A percentile compares a stretch with the other conserved stretches of the same genome.
phyloP scores from a whole-genome alignment of 2,329 filamentous ascomycete species.

The Venturia asperata region DNA sequence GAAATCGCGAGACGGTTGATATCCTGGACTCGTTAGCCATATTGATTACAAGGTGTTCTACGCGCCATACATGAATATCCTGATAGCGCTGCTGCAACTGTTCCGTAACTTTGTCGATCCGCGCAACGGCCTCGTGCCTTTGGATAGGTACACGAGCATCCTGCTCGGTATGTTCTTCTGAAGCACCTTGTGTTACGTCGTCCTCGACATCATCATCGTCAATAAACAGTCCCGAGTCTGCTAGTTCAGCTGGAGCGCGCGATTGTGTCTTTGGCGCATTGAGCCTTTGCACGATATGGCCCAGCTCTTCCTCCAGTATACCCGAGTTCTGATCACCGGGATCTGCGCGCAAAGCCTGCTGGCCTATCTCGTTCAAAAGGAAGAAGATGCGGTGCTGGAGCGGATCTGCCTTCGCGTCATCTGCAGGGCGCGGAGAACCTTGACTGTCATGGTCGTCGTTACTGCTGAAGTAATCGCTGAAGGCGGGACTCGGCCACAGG shows the following conservation, averaged over 20 bases:
- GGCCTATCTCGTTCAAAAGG: constrained; percentile 32
- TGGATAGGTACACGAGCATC: neutral
- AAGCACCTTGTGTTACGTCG: neutral
- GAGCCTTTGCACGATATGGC: constrained; percentile 29
- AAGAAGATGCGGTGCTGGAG: constrained; percentile 27
- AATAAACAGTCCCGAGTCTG: constrained; percentile 30
- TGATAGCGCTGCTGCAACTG: constrained; percentile 18
- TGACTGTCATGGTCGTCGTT: constrained; percentile 18
- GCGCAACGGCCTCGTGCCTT: constrained; percentile 14
- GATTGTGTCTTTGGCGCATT: constrained; percentile 26
- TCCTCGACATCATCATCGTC: constrained; percentile 24
- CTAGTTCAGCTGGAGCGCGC: constrained; percentile 24
- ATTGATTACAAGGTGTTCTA: neutral
- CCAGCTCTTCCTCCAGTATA: constrained; percentile 25
- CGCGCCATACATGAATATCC: constrained; percentile 20
- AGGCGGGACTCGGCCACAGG: constrained; percentile 16
- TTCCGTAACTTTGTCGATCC: constrained; percentile 8
- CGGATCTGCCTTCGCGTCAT: constrained; percentile 21
- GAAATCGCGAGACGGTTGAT: constrained; percentile 27
- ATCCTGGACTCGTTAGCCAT: constrained; percentile 22
- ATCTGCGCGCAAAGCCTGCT: constrained; percentile 29
- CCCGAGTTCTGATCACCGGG: constrained; percentile 16
- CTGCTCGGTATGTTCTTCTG: constrained; percentile 12
- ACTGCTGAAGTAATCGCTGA: constrained; percentile 19
- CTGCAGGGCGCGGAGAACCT: constrained; percentile 21